Conservation (phyloP, 257 asterid genomes). For the Ilex aquifolium region DNA sequence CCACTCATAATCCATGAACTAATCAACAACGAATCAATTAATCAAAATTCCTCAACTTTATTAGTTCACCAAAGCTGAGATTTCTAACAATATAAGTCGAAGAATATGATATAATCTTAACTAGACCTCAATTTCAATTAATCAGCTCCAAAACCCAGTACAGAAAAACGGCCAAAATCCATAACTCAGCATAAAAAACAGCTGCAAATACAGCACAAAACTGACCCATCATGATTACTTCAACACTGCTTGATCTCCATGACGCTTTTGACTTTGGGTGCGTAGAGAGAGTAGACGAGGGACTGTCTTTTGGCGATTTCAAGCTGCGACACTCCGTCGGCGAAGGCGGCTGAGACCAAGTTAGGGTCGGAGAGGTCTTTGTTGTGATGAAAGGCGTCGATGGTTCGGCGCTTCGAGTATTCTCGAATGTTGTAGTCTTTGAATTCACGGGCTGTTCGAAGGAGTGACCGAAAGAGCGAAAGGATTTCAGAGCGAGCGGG, state of each 20-base stretch:
- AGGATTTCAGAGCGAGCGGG: slow-evolving; percentile 66
- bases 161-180: too few relatives aligned
- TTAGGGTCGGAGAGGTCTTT: slow-evolving; percentile 44
- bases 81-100: too few relatives aligned
- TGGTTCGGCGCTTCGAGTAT: slow-evolving; percentile 76
- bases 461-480: slow-evolving; percentile 62
- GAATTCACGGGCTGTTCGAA: slow-evolving; percentile 67
- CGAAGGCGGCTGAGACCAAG: slow-evolving; percentile 48
- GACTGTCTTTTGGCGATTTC: slow-evolving; percentile 80
- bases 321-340: slow-evolving; percentile 81
- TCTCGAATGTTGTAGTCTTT: slow-evolving; percentile 84
- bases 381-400: slow-evolving; percentile 74
- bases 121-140: too few relatives aligned
- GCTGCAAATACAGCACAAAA: too few relatives aligned
- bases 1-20: too few relatives aligned
- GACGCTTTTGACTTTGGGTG: slow-evolving; percentile 63
- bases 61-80: too few relatives aligned
- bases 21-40: too few relatives aligned
- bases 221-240: not conserved
- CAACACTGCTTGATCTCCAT: slow-evolving; percentile 54
- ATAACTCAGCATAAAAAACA: too few relatives aligned
- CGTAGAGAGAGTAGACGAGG: slow-evolving; percentile 63
- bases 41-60: too few relatives aligned
- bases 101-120: too few relatives aligned
- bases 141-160: too few relatives aligned